Percentiles rank a stretch among this genome's conserved stretches.
Conservation (phyloP, 129 eudicot genomes). For the Centrapalus pauciflorus region DNA sequence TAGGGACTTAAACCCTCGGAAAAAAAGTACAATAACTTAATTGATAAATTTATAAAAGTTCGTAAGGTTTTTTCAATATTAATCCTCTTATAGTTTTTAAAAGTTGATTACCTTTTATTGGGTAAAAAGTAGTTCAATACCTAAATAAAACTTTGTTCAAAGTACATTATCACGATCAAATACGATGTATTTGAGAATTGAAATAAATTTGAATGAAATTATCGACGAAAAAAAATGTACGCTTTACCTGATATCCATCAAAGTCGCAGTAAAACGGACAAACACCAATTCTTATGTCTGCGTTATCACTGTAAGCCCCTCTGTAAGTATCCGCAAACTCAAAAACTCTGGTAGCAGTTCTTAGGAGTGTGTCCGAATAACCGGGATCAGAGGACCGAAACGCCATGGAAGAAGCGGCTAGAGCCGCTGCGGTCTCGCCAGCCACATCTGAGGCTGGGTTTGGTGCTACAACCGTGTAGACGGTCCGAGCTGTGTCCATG, state of each 20-base stretch:
- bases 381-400: conserved; percentile 76
- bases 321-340: conserved; percentile 67
- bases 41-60: no score
- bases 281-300: conserved; percentile 58
- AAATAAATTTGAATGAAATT: no score
- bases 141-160: no score
- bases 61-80: no score
- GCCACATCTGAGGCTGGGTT: conserved; percentile 92
- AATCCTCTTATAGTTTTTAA: no score
- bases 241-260: conserved; percentile 90
- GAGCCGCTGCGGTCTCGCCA: conserved; percentile 88
- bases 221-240: not conserved
- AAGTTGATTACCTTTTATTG: no score
- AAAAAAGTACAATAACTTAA: no score
- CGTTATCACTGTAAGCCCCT: conserved; percentile 89
- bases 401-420: conserved; percentile 92
- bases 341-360: conserved; percentile 62
- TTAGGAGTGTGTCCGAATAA: conserved; percentile 62
- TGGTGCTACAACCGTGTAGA: conserved; percentile 74
- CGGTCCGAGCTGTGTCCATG: conserved; percentile 89
- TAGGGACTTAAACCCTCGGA: no score
- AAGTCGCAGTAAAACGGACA: conserved; percentile 97
- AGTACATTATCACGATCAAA: no score
- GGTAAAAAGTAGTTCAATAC: not conserved
- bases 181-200: no score